Percentiles rank a stretch among this genome's conserved stretches.
Conservation (phyloP, 2,329 filamentous ascomycete genomes). For the Aspergillus ustus region DNA sequence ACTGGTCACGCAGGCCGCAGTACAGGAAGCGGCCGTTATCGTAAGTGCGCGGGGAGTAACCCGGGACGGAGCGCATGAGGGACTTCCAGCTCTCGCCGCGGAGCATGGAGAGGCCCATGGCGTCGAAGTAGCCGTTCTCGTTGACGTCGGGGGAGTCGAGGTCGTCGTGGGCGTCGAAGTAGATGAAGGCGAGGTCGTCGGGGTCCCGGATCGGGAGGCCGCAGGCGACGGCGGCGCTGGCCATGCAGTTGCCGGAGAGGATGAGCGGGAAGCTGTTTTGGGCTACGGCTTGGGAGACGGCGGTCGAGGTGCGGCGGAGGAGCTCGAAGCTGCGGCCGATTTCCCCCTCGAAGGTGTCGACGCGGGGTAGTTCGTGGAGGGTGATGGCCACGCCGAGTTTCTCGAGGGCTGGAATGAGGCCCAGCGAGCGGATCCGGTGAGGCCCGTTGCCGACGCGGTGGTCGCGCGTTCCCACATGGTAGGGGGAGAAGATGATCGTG, state of each 20-base stretch:
- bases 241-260: slow-evolving; percentile 47
- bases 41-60: slow-evolving; percentile 23
- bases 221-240: slow-evolving; percentile 42
- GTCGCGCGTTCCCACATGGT: slow-evolving; percentile 45
- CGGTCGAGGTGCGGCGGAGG: slow-evolving; percentile 41
- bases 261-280: slow-evolving; percentile 43
- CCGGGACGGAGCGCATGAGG: slow-evolving; percentile 38
- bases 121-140: slow-evolving; percentile 44
- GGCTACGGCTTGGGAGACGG: slow-evolving; percentile 34
- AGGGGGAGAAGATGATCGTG: slow-evolving; percentile 46
- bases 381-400: slow-evolving; percentile 29
- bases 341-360: slow-evolving; percentile 46
- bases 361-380: slow-evolving; percentile 32
- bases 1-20: slow-evolving; percentile 34
- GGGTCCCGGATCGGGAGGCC: slow-evolving; percentile 36
- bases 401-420: slow-evolving; percentile 35
- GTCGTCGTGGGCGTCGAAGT: slow-evolving; percentile 53
- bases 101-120: slow-evolving; percentile 44
- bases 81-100: slow-evolving; percentile 39
- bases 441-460: slow-evolving; percentile 47
- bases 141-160: slow-evolving; percentile 43
- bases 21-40: slow-evolving; percentile 28
- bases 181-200: slow-evolving; percentile 40
- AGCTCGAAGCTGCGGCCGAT: slow-evolving; percentile 48
- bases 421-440: slow-evolving; percentile 34